Evolutionary conservation across 2,329 filamentous ascomycete species (phyloP).

Genomic region (Acrodontium crateriforme): DNA sequence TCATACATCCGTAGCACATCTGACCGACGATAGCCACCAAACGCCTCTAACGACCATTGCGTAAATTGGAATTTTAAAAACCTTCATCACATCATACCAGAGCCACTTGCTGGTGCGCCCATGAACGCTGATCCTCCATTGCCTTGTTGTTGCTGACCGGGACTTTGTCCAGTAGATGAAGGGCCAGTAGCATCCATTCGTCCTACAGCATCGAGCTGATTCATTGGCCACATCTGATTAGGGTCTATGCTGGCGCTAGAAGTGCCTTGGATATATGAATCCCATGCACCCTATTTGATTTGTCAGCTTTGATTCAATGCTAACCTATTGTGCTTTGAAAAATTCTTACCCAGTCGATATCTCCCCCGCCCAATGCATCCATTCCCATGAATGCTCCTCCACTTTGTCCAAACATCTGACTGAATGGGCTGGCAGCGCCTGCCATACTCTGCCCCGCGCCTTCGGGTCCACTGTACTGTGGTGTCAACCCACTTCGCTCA

Average conservation of each 20-base stretch:
- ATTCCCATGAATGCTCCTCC: slow-evolving; percentile 35
- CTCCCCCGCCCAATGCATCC: slow-evolving; percentile 35
- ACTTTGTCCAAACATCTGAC: slow-evolving; percentile 21
- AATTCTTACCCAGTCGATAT: slow-evolving; percentile 41
- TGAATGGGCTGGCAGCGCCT: slow-evolving; percentile 20
- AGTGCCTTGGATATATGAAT: slow-evolving; percentile 52
- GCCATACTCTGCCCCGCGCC: slow-evolving; percentile 14
- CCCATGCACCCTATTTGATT: slow-evolving; percentile 47
- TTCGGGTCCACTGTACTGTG: slow-evolving; percentile 22
- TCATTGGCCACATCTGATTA: slow-evolving; percentile 32
- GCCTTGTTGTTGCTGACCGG: too few relatives aligned
- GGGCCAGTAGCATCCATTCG: too few relatives aligned
- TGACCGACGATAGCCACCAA: too few relatives aligned
- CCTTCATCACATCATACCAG: too few relatives aligned
- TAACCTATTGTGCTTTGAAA: neutral
- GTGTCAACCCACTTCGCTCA: slow-evolving; percentile 20
- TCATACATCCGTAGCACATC: too few relatives aligned
- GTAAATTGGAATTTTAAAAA: too few relatives aligned
- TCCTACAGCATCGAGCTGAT: too few relatives aligned
- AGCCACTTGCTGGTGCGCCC: too few relatives aligned
- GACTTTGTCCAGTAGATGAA: too few relatives aligned
- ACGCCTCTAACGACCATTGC: too few relatives aligned
- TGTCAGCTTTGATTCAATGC: neutral
- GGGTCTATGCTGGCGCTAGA: slow-evolving; percentile 24
- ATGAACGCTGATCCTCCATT: too few relatives aligned